A percentile compares a stretch with the other conserved stretches of the same genome.
Conservation (phyloP, 225 moss, liverwort and hornwort genomes). For the Lunularia cruciata region DNA sequence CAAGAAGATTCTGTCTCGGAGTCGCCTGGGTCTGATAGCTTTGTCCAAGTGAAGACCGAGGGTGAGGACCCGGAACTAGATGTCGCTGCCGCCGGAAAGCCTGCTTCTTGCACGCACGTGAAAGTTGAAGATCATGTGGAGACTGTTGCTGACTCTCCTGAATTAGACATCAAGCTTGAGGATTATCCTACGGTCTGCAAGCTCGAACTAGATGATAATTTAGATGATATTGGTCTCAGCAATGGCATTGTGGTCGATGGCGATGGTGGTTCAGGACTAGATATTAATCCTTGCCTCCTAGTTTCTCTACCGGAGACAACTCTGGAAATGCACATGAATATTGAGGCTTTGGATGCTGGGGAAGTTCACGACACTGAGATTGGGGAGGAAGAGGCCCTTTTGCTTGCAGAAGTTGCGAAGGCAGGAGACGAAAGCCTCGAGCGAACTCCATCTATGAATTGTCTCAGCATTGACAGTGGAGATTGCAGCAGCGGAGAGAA, state of each 20-base stretch:
- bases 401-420: constrained; percentile 82
- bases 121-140: constrained; percentile 32
- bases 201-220: constrained; percentile 46
- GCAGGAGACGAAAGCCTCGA: constrained; percentile 51
- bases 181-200: constrained; percentile 44
- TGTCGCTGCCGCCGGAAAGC: constrained; percentile 13
- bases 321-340: constrained; percentile 47
- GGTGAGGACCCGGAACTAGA: constrained; percentile 33
- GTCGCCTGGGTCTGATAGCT: constrained; percentile 38
- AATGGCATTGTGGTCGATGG: constrained; percentile 54
- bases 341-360: constrained; percentile 52
- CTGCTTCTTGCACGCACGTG: constrained; percentile 1
- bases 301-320: constrained; percentile 35
- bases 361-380: constrained; percentile 63
- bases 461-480: constrained; percentile 64
- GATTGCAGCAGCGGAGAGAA: constrained; percentile 80
- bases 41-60: constrained; percentile 35
- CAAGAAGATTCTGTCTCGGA: constrained; percentile 47
- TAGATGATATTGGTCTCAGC: constrained; percentile 50
- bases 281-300: constrained; percentile 47
- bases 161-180: constrained; percentile 44
- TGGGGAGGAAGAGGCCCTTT: constrained; percentile 84
- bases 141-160: constrained; percentile 21
- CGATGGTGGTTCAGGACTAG: constrained; percentile 36
- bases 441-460: constrained; percentile 39